Percentiles rank a stretch among this genome's conserved stretches.
Evolutionary conservation across 202 grass and related monocot genomes (phyloP).

Genomic region (Musa balbisiana): DNA sequence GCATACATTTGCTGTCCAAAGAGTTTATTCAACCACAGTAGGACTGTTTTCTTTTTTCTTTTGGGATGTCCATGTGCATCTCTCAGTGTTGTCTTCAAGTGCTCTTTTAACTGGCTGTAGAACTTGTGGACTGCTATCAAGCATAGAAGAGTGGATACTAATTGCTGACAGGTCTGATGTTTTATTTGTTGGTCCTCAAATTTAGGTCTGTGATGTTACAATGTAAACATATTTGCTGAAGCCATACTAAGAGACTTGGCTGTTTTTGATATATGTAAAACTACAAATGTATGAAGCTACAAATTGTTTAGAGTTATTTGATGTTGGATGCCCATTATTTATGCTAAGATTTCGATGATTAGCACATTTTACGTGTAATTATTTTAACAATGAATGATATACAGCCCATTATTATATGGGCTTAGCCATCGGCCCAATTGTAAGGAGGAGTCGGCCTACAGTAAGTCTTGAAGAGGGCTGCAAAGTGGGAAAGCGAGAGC

Average conservation of each 20-base stretch:
- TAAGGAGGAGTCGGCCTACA: too few relatives aligned
- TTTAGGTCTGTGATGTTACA: background rate
- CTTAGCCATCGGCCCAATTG: too few relatives aligned
- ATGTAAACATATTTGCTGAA: background rate
- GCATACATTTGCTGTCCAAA: background rate
- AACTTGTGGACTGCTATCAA: background rate
- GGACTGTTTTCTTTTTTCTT: background rate
- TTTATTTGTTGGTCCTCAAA: background rate
- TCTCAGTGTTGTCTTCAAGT: background rate
- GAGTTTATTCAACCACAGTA: background rate
- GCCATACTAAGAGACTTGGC: too few relatives aligned
- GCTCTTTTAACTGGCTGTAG: background rate
- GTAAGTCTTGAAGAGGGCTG: too few relatives aligned
- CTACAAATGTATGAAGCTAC: too few relatives aligned
- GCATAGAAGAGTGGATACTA: constrained; percentile 1
- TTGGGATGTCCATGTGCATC: background rate
- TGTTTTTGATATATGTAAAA: too few relatives aligned
- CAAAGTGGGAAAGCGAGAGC: background rate
- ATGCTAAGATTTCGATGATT: too few relatives aligned
- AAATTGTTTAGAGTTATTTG: too few relatives aligned
- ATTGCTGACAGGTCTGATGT: background rate
- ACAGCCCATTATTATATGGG: too few relatives aligned
- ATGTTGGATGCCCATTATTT: too few relatives aligned
- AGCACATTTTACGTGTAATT: too few relatives aligned
- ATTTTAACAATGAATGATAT: too few relatives aligned